Percentiles rank a stretch among this genome's conserved stretches.
phyloP scores from a whole-genome alignment of 2,329 filamentous ascomycete genomes.

The Phoma herbarum region DNA sequence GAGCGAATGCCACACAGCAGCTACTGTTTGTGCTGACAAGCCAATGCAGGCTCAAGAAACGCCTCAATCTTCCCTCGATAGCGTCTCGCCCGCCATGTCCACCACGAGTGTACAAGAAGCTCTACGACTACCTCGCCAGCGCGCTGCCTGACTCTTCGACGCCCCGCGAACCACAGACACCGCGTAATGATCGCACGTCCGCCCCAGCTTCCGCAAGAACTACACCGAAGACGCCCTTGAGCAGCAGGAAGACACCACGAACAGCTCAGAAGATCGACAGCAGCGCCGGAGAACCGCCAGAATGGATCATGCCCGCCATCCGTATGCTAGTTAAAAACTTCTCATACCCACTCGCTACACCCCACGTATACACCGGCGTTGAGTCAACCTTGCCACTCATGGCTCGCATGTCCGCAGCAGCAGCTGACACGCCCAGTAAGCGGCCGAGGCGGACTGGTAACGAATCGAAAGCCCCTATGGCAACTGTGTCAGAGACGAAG shows the following conservation, averaged over 20 bases:
- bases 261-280: constrained; percentile 28
- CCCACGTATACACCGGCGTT: constrained; percentile 78
- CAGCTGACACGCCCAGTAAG: constrained; percentile 54
- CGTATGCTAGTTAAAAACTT: constrained; percentile 71
- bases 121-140: constrained; percentile 81
- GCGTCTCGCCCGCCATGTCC: constrained; percentile 48
- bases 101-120: constrained; percentile 74
- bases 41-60: constrained; percentile 69
- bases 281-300: constrained; percentile 34
- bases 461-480: constrained; percentile 8
- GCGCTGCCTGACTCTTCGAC: constrained; percentile 63
- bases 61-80: constrained; percentile 47
- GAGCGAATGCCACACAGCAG: background rate
- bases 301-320: constrained; percentile 75
- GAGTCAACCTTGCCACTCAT: constrained; percentile 61
- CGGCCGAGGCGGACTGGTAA: constrained; percentile 56
- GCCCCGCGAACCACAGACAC: constrained; percentile 40
- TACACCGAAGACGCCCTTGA: constrained; percentile 40
- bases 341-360: constrained; percentile 68
- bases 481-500: constrained; percentile 31
- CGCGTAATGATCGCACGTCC: constrained; percentile 41
- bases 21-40: constrained; percentile 38
- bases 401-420: constrained; percentile 39
- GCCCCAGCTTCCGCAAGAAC: constrained; percentile 34
- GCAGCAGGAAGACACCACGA: constrained; percentile 34